phyloP scores from a whole-genome alignment of 129 eudicot species.

The Ambrosia trifida region DNA sequence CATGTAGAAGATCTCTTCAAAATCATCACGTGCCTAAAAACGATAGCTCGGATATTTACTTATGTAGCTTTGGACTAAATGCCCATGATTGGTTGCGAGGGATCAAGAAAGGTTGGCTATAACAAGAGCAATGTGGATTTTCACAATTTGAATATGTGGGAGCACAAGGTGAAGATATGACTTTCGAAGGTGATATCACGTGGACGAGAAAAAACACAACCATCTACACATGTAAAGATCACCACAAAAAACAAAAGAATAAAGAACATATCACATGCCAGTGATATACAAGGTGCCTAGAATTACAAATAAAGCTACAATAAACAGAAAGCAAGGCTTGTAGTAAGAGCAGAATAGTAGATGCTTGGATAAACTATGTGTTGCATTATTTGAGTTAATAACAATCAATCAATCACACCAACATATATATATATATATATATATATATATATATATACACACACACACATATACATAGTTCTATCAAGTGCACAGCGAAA shows the following conservation, averaged over 20 bases:
- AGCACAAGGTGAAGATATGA: conserved; percentile 45
- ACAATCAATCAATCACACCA: background rate
- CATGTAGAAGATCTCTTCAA: conserved; percentile 19
- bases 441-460: no score
- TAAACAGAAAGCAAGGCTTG: conserved; percentile 1
- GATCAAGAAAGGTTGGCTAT: conserved; percentile 34
- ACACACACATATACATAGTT: no score
- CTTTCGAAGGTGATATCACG: conserved; percentile 41
- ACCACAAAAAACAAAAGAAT: conserved; percentile 26
- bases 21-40: conserved; percentile 13
- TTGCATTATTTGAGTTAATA: background rate
- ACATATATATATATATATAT: no score
- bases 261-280: conserved; percentile 30
- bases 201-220: conserved; percentile 38
- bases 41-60: conserved; percentile 5
- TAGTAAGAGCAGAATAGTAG: background rate
- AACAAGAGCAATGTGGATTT: conserved; percentile 24
- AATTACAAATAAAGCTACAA: conserved; percentile 11
- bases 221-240: conserved; percentile 52
- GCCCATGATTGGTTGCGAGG: conserved; percentile 17
- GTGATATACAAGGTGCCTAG: conserved; percentile 25
- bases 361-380: background rate
- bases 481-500: background rate
- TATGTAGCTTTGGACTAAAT: background rate
- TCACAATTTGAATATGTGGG: conserved; percentile 22